Base-by-base conservation (phyloP, 2,329 filamentous ascomycete genomes). In the Botryotinia globosa region DNA sequence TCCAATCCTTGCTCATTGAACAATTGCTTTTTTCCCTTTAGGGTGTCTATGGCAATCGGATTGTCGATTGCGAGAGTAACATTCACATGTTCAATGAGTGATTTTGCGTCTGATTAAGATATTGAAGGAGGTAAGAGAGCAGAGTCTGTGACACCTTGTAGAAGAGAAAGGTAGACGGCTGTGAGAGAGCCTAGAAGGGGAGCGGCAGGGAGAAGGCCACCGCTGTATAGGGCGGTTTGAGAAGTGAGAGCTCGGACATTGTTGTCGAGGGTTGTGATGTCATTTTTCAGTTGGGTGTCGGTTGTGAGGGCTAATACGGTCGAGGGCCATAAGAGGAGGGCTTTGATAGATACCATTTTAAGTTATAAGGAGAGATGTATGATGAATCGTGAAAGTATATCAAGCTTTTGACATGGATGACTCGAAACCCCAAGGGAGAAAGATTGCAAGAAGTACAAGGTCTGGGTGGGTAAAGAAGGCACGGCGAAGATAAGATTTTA, bases 341-440 rank as follows among this genome's bases (percentile, higher is more conserved):
- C 54, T 32, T 68, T 68, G 65, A 68, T 20, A 25, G 20, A 58
- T 58, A 32, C 16, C 65, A 68, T 56, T 54, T 62, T 39, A 6
- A 62, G 45, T 68, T 34, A 39, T 20, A 34, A 25, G 18, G 18
- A 20, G 32, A 29, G 39, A 32, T 25, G 14, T 32, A 12, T n/a
- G 59, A 62, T 39, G 14, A 25, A 39, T 18, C n/a, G 34, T 62
- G 12, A 39, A 37, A 39, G 25, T 39, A 18, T 62, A 62, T 62
- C n/a, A 56, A 29, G n/a, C 14, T 39, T 25, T 62, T 62, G 59
- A 62, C 34, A n/a, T 8, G 22, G 12, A 16, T 62, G 34, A 16
- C 12, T 62, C 34, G n/a, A 14, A 61, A 18, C 2, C 16, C 1
- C 0, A 39, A 62, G 22, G 3, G 16, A 18, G 18, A n/a, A 58